A percentile compares a stretch with the other conserved stretches of the same genome.
Conservation (phyloP, 345 rosid species). For the Carallia brachiata region DNA sequence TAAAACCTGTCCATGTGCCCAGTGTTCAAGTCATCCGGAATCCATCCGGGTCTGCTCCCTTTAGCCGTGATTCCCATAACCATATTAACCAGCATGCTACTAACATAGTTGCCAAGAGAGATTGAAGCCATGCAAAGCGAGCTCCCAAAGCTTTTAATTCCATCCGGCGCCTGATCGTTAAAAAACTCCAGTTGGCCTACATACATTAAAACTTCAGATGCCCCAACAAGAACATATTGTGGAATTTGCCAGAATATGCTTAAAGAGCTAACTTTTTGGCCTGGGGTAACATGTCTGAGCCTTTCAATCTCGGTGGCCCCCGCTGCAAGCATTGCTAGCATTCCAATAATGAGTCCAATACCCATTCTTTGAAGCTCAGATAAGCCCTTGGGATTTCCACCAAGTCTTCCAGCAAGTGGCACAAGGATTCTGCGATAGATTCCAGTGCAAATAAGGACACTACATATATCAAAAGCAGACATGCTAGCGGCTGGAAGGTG, state of each 20-base stretch:
- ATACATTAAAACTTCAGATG: conserved; percentile 91
- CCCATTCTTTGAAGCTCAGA: conserved; percentile 92
- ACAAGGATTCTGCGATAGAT: conserved; percentile 65
- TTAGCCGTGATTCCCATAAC: conserved; percentile 62
- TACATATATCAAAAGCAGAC: conserved; percentile 79
- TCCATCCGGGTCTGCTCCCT: conserved; percentile 68
- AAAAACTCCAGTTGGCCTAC: conserved; percentile 91
- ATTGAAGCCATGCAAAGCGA: conserved; percentile 96
- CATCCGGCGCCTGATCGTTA: conserved; percentile 87
- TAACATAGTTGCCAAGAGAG: conserved; percentile 82
- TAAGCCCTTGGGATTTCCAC: conserved; percentile 50
- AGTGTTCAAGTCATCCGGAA: conserved; percentile 57
- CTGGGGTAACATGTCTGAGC: conserved; percentile 41
- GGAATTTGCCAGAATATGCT: conserved; percentile 90
- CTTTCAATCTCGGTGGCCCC: conserved; percentile 66
- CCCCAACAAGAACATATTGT: conserved; percentile 75
- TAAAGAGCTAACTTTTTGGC: conserved; percentile 50
- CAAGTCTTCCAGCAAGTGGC: conserved; percentile 50
- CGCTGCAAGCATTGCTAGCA: conserved; percentile 79
- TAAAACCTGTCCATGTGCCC: conserved; percentile 85
- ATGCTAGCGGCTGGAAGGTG: conserved; percentile 90
- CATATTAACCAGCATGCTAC: conserved; percentile 66
- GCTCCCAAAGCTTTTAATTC: conserved; percentile 87
- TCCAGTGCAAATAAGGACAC: conserved; percentile 70
- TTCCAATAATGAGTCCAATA: conserved; percentile 67